Percentiles rank a stretch among this genome's conserved stretches.
These are phyloP conservation scores for Boletus coccyginus DNA, from an alignment of 768 basidiomycete species.

Conservation along the genomic window DNA sequence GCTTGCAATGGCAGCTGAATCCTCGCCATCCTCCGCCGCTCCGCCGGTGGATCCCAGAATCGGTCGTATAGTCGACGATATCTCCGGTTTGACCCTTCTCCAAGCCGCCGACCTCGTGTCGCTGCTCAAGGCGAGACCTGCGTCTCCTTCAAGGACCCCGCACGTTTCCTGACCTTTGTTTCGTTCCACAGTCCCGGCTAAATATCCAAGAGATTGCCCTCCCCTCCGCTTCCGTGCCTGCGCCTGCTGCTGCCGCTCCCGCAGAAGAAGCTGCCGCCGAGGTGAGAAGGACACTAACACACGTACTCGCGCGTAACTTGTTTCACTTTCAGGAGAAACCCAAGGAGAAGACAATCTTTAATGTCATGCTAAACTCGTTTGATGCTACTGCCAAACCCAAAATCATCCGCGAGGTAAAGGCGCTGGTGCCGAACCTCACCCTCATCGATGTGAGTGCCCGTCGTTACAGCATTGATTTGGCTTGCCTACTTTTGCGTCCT, in stretches of 20 bases:
- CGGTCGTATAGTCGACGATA: constrained; percentile 86
- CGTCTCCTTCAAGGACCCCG: background rate
- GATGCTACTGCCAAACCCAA: constrained; percentile 92
- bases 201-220: constrained; percentile 98
- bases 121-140: constrained; percentile 70
- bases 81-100: constrained; percentile 81
- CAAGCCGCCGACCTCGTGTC: constrained; percentile 95
- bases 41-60: constrained; percentile 62
- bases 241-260: constrained; percentile 52
- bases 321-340: constrained; percentile 70
- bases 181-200: constrained; percentile 62
- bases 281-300: constrained; percentile 39
- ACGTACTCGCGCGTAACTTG: background rate
- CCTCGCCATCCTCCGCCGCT: constrained; percentile 39
- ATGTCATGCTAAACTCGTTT: constrained; percentile 91
- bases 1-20: constrained; percentile 50
- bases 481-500: background rate
- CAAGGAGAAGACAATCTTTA: constrained; percentile 98
- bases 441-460: constrained; percentile 82
- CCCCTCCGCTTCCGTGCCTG: constrained; percentile 69
- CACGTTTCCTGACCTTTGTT: background rate
- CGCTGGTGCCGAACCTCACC: constrained; percentile 90
- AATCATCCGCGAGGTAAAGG: constrained; percentile 97
- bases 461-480: background rate
- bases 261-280: constrained; percentile 62